Percentiles rank a stretch among this genome's conserved stretches.
Conservation (phyloP, 768 basidiomycete genomes). For the Clavaria fumosa region DNA sequence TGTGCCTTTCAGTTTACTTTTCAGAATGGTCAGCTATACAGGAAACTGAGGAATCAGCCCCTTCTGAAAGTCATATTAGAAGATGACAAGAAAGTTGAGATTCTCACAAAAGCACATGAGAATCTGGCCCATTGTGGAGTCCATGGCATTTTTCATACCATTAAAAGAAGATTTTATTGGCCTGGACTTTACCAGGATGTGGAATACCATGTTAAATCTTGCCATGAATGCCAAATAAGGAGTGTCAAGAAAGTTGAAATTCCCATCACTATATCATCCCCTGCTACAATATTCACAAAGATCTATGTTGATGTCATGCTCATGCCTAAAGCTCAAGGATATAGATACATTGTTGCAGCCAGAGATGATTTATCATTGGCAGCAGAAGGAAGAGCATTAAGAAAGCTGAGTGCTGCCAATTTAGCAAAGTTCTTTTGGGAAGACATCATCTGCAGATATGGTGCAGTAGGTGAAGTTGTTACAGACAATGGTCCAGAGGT, state of each 20-base stretch:
- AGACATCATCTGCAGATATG: constrained; percentile 21
- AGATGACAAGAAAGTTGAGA: constrained; percentile 4
- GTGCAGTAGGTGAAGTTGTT: constrained; percentile 12
- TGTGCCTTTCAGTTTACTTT: constrained; percentile 8
- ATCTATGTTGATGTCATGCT: constrained; percentile 16
- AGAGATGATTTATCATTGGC: constrained; percentile 18
- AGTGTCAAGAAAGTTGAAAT: constrained; percentile 8
- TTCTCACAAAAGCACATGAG: constrained; percentile 14
- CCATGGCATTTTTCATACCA: constrained; percentile 8
- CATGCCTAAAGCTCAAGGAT: constrained; percentile 14
- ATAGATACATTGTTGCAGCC: constrained; percentile 14
- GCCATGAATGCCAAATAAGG: constrained; percentile 16
- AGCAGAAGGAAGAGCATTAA: constrained; percentile 17
- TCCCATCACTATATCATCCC: constrained; percentile 8
- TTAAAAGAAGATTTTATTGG: constrained; percentile 16
- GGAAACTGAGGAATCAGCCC: constrained; percentile 1
- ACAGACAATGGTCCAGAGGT: constrained; percentile 20
- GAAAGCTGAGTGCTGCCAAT: constrained; percentile 4
- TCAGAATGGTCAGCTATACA: constrained; percentile 7
- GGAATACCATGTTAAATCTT: constrained; percentile 14
- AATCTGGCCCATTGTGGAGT: constrained; percentile 14
- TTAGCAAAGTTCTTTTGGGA: constrained; percentile 19
- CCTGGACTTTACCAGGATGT: constrained; percentile 13
- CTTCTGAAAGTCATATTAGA: constrained; percentile 11
- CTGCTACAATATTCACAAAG: constrained; percentile 11